A percentile compares a stretch with the other conserved stretches of the same genome.
phyloP scores from a whole-genome alignment of 257 asterid species.

The Nicotiana benthamiana region DNA sequence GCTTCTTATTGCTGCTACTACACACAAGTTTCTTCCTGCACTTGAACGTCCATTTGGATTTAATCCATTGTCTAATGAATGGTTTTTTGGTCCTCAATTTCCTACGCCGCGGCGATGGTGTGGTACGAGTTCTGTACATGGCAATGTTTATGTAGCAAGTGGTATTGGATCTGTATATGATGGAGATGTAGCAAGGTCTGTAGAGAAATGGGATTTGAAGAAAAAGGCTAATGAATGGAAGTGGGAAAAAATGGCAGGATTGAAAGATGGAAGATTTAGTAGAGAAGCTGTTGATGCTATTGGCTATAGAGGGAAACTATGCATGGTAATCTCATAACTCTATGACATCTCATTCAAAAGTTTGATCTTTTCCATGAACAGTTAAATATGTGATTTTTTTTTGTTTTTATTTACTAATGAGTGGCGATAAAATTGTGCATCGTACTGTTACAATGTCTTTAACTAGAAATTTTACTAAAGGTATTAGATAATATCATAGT shows the following conservation, averaged over 20 bases:
- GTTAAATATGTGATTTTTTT: background rate
- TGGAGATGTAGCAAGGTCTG: conserved; percentile 44
- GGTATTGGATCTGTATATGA: conserved; percentile 42
- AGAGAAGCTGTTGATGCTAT: conserved; percentile 66
- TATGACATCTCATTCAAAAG: background rate
- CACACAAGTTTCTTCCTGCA: conserved; percentile 49
- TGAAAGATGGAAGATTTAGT: conserved; percentile 58
- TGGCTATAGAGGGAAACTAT: conserved; percentile 48
- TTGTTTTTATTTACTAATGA: background rate
- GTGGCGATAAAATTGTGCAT: background rate
- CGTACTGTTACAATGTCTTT: background rate
- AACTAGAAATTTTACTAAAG: background rate
- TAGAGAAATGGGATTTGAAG: conserved; percentile 60
- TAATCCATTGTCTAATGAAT: conserved; percentile 37
- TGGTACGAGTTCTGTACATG: conserved; percentile 28
- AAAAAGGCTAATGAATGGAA: conserved; percentile 29
- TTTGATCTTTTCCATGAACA: accelerated
- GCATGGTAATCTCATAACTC: conserved; percentile 24
- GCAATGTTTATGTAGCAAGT: conserved; percentile 43
- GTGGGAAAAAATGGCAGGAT: conserved; percentile 37
- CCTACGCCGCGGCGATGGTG: conserved; percentile 70
- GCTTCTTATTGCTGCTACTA: conserved; percentile 44
- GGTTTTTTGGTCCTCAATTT: conserved; percentile 57
- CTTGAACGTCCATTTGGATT: conserved; percentile 43
- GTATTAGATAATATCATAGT: background rate